Evolutionary conservation across 164 flowering plant species (phyloP), one percentile per base, ranked within the genome.

Genomic region (Nymphaea thermarum): DNA sequence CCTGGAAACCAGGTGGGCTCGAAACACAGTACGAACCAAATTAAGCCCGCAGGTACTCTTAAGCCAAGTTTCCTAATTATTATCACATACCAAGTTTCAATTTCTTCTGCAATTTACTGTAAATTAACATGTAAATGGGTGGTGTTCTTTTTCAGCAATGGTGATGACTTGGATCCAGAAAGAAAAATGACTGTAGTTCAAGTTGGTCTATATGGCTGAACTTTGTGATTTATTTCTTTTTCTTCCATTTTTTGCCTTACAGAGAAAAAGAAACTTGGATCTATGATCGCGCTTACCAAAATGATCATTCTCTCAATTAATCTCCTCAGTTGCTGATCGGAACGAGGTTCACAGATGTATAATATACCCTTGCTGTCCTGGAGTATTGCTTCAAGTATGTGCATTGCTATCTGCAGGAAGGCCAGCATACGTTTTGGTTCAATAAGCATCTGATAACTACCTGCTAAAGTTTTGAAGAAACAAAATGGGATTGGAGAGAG

Each of bases 361-460:
- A 66, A 69, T 61, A 80, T 57, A 43, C 82, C 81, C 4, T 63
- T 55, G 16, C 43, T 57, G 65, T 77, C 74, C 68, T 65, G 78
- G 51, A 82, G 70, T 36, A 82, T 74, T 53, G 84, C 72, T 75
- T 82, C 84, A 51, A 82, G 74, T 44, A 82, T 77, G 68, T 79
- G 80, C 80, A 79, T 74, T 18, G 68, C 77, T 44, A 82, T 68
- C 84, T 79, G 75, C 43, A 57, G 44, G 44, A 11, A 60, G 53
- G 55, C 59, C 7, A 18, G 7, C 45, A 10, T 41, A 10, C 41
- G n/a, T 57, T 18, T 68, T 17, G 42, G 18, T 2, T 61, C 36
- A 44, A 11, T 44, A 57, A 57, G n/a, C 7, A 11, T 4, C 8
- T 6, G 18, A 62, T 3, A 62, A 17, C n/a, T 62, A 62, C 11